A percentile compares a stretch with the other conserved stretches of the same genome.
Conservation (phyloP, 2,329 filamentous ascomycete genomes). For the Chaetoscypha palmicola region DNA sequence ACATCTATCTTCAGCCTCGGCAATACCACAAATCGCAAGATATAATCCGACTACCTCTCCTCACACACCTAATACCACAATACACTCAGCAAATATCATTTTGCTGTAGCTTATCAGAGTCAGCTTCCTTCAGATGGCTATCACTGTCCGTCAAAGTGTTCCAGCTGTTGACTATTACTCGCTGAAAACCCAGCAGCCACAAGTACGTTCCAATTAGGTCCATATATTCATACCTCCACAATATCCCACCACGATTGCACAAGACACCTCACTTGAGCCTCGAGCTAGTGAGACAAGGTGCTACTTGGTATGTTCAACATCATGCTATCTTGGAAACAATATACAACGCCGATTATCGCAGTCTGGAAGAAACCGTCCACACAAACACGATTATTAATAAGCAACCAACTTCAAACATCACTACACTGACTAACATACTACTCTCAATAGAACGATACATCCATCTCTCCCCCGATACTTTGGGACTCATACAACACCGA, state of each 20-base stretch:
- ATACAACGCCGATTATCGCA: neutral
- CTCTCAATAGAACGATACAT: constrained; percentile 11
- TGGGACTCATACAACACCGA: constrained; percentile 21
- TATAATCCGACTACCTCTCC: neutral
- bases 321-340: neutral
- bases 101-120: no score
- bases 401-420: no score
- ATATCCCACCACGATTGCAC: no score
- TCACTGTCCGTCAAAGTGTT: constrained; percentile 11
- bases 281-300: no score
- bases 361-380: neutral
- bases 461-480: constrained; percentile 12
- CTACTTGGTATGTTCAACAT: neutral
- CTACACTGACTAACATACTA: constrained; percentile 7
- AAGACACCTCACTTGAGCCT: neutral
- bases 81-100: neutral
- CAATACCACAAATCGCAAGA: neutral
- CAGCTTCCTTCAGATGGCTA: constrained; percentile 20
- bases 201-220: constrained; percentile 14
- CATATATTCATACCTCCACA: no score
- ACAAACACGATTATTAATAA: neutral
- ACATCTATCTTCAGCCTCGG: no score
- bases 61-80: neutral
- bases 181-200: constrained; percentile 12
- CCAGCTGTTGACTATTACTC: constrained; percentile 19